Base-by-base conservation (phyloP, 306 rosid genomes). In the Coriaria nepalensis region DNA sequence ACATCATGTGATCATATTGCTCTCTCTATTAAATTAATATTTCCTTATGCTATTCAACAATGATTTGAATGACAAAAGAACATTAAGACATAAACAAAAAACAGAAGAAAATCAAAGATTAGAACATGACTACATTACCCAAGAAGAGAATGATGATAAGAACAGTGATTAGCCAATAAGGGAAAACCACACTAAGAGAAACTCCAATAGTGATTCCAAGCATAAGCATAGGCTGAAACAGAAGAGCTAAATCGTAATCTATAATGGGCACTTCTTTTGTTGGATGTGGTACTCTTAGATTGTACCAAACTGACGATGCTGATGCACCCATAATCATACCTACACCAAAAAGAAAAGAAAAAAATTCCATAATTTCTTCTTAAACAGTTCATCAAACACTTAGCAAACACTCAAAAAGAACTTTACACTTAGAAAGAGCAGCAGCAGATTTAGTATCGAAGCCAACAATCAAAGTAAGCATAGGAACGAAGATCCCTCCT, bases 311-410 rank as follows among this genome's bases (percentile, higher is more conserved):
- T 0, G 96, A 83, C 36, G 96, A 81, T 41, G 76, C 63, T 2
- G 96, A 83, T 29, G 96, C 95, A 50, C 95, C 96, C 95, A 78
- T 88, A 53, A 83, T 88, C 96, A 88, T 88, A 67, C 96, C 95
- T 88, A 37, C 40, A 71, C 41, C 8, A 29, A 7, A 11, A 15
- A 34, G 13, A 2, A 9, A 33, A 9, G 3, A 20, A 20, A 20
- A 20, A 20, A 37, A n/a, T n/a, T 44, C 35, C 40, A 34, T 4
- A 8, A 6, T 9, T 2, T n/a, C 36, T 13, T 13, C 60, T 4
- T n/a, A 0, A 29, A 32, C 29, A 37, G 13, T 32, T 2, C 43
- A 6, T 35, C 35, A 5, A 32, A 0, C 10, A 20, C 4, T 37
- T 7, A 45, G 2, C 41, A 33, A 37, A 10, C 0, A 39, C 29